These are phyloP conservation scores for Panicum hallii DNA, from an alignment of 202 grass and related monocot genomes.

Conservation along the genomic window DNA sequence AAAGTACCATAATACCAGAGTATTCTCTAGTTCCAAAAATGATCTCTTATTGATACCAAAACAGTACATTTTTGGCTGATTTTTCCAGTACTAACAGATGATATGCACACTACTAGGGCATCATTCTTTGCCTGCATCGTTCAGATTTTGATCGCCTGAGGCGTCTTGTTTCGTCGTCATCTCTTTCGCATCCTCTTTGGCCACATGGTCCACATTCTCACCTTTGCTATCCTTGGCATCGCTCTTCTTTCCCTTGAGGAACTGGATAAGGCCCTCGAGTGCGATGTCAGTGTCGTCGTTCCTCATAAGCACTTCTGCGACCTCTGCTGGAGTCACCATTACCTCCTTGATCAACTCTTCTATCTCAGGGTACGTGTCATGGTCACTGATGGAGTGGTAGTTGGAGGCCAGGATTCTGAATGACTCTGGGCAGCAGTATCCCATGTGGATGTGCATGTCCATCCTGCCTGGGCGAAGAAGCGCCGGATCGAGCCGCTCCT, in stretches of 20 bases:
- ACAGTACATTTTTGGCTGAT: constrained; percentile 29
- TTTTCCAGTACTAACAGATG: constrained; percentile 25
- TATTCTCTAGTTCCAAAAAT: constrained; percentile 40
- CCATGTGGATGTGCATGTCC: constrained; percentile 97
- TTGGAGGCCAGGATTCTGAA: constrained; percentile 78
- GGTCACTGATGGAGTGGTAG: constrained; percentile 65
- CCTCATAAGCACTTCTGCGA: constrained; percentile 80
- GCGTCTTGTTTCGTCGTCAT: constrained; percentile 19
- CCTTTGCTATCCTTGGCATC: constrained; percentile 18
- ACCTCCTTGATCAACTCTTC: constrained; percentile 69
- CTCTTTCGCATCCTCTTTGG: constrained; percentile 30
- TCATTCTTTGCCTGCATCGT: constrained; percentile 43
- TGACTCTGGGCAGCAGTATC: constrained; percentile 64
- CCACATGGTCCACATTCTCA: constrained; percentile 31
- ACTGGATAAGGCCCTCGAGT: constrained; percentile 57
- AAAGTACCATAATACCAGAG: constrained; percentile 20
- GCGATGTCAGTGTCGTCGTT: constrained; percentile 61
- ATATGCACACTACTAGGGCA: constrained; percentile 38
- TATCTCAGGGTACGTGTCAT: constrained; percentile 65
- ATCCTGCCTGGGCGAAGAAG: constrained; percentile 81
- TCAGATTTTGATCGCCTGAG: constrained; percentile 26
- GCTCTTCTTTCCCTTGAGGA: constrained; percentile 62
- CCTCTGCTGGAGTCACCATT: constrained; percentile 72
- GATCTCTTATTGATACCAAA: constrained; percentile 37
- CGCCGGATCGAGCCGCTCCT: constrained; percentile 81